A percentile compares a stretch with the other conserved stretches of the same genome.
These are phyloP conservation scores for Paramecium caudatum DNA, from an alignment of 73 alveolate genomes.

Conservation along the genomic window DNA sequence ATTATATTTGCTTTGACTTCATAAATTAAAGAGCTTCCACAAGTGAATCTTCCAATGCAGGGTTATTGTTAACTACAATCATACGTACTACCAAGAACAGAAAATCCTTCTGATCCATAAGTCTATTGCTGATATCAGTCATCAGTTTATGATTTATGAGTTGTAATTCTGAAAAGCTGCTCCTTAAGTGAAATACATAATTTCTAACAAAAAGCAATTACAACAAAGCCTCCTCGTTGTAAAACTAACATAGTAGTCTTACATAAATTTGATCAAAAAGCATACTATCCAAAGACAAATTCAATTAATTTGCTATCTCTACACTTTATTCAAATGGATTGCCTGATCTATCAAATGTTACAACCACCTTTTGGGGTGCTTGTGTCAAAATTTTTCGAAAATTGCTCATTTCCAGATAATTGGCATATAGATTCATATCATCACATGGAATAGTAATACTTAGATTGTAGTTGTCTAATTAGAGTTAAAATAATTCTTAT, in stretches of 20 bases:
- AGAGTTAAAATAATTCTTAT: constrained; percentile 7
- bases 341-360: not conserved
- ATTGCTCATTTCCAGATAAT: constrained; percentile 23
- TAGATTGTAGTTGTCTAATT: not conserved
- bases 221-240: not conserved
- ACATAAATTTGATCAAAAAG: constrained; percentile 51
- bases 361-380: not conserved
- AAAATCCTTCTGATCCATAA: constrained; percentile 39
- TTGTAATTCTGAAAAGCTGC: not conserved
- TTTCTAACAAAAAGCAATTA: not conserved
- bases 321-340: constrained; percentile 35
- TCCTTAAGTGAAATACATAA: constrained; percentile 11
- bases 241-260: not conserved
- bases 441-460: constrained; percentile 29
- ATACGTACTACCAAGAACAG: not conserved
- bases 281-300: not conserved
- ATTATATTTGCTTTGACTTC: constrained; percentile 2
- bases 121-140: not conserved
- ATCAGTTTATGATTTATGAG: not conserved
- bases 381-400: not conserved
- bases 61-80: not conserved
- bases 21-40: not conserved
- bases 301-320: not conserved
- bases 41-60: not conserved
- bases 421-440: not conserved